Evolutionary conservation across 1,284 basidiomycete species (phyloP).

Genomic region (Garcileccinum viscosum): DNA sequence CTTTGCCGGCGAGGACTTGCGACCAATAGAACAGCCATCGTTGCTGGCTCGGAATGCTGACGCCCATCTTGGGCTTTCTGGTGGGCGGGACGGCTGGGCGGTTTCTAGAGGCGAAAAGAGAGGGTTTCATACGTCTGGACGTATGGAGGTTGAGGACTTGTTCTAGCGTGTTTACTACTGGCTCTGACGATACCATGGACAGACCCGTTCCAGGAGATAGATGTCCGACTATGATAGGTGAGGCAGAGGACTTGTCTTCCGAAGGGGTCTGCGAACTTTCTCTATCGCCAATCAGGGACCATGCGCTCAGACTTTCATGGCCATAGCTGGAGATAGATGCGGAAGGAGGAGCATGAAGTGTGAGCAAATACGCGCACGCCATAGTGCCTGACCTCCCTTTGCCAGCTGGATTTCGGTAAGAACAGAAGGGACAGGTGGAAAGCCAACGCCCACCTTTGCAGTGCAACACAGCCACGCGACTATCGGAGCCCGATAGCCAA

Average conservation of each 20-base stretch:
- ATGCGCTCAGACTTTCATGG: constrained; percentile 17
- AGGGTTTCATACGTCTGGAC: constrained; percentile 68
- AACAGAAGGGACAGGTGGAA: constrained; percentile 6
- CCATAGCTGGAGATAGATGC: constrained; percentile 4
- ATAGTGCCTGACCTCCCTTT: constrained; percentile 86
- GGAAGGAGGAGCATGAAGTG: constrained; percentile 35
- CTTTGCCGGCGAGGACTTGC: constrained; percentile 61
- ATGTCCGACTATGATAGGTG: constrained; percentile 1
- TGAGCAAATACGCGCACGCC: constrained; percentile 81
- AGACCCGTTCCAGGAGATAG: constrained; percentile 10
- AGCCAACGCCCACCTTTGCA: constrained; percentile 77
- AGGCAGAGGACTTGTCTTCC: not conserved
- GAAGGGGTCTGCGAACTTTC: constrained; percentile 30
- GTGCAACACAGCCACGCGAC: constrained; percentile 83
- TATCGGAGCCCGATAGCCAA: constrained; percentile 76
- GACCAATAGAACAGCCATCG: constrained; percentile 80
- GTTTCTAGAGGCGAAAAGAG: constrained; percentile 28
- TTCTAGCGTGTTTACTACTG: constrained; percentile 49
- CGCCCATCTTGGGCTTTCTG: constrained; percentile 64
- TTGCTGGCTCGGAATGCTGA: constrained; percentile 78
- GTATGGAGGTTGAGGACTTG: constrained; percentile 72
- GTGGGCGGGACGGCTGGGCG: constrained; percentile 27
- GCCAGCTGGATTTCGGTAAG: constrained; percentile 55
- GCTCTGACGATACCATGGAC: constrained; percentile 29
- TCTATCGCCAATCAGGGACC: constrained; percentile 27